Evolutionary conservation across 805 yeast species (phyloP).

Genomic region (Lipomyces anomalus): DNA sequence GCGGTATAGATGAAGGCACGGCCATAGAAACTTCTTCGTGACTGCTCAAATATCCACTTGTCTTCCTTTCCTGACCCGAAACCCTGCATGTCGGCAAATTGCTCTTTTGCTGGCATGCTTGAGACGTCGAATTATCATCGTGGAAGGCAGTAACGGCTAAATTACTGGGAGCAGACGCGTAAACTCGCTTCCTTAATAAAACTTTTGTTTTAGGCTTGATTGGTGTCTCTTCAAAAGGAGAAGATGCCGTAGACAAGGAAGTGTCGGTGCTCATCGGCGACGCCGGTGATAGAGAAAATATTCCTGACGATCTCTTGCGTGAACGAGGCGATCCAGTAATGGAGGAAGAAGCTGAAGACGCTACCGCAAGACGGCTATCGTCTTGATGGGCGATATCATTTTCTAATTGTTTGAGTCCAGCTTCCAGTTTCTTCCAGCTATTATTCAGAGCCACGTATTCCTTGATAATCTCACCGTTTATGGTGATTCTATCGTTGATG

Average conservation of each 20-base stretch:
- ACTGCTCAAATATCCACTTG: too few relatives aligned
- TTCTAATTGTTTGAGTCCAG: neutral
- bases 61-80: too few relatives aligned
- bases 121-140: too few relatives aligned
- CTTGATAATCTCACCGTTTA: neutral
- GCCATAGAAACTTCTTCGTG: neutral
- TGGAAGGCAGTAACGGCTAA: too few relatives aligned
- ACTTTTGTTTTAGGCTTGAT: too few relatives aligned
- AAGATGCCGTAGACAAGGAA: constrained; percentile 3
- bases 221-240: constrained; percentile 17
- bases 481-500: neutral
- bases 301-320: constrained; percentile 7
- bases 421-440: neutral
- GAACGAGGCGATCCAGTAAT: constrained; percentile 3
- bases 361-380: neutral
- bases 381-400: neutral
- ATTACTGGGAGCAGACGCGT: too few relatives aligned
- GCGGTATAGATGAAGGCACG: neutral
- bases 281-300: constrained; percentile 10
- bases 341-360: neutral
- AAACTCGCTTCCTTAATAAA: too few relatives aligned
- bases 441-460: neutral
- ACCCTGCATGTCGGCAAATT: too few relatives aligned
- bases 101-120: too few relatives aligned
- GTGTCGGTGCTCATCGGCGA: neutral